Conservation (phyloP, 257 asterid species). For the Linaria vulgaris region DNA sequence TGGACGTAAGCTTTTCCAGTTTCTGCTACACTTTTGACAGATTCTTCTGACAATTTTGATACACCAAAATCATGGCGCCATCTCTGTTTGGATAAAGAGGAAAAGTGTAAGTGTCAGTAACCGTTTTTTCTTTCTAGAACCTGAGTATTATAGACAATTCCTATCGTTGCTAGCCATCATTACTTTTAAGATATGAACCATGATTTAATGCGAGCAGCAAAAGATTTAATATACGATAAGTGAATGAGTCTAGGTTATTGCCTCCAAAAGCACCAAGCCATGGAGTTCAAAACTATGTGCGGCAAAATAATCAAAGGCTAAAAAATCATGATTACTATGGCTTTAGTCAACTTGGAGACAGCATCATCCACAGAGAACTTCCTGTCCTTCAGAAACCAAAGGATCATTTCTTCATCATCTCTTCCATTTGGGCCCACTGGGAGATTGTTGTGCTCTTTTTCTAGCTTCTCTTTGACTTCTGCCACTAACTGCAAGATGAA, state of each 20-base stretch:
- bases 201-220: neutral
- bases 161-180: neutral
- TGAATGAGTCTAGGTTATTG: neutral
- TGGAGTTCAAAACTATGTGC: neutral
- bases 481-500: constrained; percentile 60
- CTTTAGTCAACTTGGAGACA: constrained; percentile 73
- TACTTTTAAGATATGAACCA: neutral
- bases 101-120: constrained; percentile 13
- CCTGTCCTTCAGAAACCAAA: constrained; percentile 89
- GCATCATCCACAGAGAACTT: constrained; percentile 70
- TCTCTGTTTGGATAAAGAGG: constrained; percentile 41
- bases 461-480: constrained; percentile 79
- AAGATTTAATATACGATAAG: neutral
- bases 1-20: constrained; percentile 80
- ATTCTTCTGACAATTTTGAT: constrained; percentile 69
- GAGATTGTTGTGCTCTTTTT: constrained; percentile 56
- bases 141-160: neutral
- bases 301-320: neutral
- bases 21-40: constrained; percentile 50
- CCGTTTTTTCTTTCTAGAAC: neutral
- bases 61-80: constrained; percentile 81
- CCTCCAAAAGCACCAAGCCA: neutral
- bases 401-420: constrained; percentile 91
- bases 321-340: constrained; percentile 56
- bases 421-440: constrained; percentile 88